phyloP scores from a whole-genome alignment of 108 stramenopile species.

The Fragilariopsis cylindrus region DNA sequence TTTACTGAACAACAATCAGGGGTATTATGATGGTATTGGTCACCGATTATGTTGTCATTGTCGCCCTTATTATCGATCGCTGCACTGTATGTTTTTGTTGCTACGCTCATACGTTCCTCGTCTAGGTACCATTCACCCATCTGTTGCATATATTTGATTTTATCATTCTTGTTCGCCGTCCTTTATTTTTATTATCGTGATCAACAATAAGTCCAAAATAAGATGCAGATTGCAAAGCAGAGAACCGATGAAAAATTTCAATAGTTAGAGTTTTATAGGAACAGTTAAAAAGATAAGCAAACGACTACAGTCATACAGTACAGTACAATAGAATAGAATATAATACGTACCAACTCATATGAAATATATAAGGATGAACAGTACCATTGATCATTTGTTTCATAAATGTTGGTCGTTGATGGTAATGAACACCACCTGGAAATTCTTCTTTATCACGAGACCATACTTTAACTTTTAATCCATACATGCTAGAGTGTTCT shows the following conservation, averaged over 20 bases:
- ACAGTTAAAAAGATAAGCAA: too few species aligned
- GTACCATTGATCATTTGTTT: conserved; percentile 28
- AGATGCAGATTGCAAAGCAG: not conserved
- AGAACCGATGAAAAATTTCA: conserved; percentile 14
- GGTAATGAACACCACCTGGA: conserved; percentile 58
- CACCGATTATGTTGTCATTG: not conserved
- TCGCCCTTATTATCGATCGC: not conserved
- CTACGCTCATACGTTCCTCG: conserved; percentile 7
- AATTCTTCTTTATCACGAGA: conserved; percentile 58
- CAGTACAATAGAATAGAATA: too few species aligned
- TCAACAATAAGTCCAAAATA: not conserved
- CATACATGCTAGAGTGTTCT: conserved; percentile 56
- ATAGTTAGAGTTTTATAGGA: too few species aligned
- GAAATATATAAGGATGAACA: conserved; percentile 44
- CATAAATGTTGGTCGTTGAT: conserved; percentile 35
- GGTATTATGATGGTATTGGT: not conserved
- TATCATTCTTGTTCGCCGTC: conserved; percentile 61
- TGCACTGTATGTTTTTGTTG: too few species aligned
- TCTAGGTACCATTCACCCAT: conserved; percentile 69
- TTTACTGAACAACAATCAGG: conserved; percentile 59
- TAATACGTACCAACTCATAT: conserved; percentile 64
- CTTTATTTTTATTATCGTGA: not conserved
- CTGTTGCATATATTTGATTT: conserved; percentile 64
- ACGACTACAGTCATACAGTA: too few species aligned
- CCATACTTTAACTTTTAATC: conserved; percentile 65